Conservation (phyloP, 371 early-diverging fungal genomes). For the Capillidium heterosporum region DNA sequence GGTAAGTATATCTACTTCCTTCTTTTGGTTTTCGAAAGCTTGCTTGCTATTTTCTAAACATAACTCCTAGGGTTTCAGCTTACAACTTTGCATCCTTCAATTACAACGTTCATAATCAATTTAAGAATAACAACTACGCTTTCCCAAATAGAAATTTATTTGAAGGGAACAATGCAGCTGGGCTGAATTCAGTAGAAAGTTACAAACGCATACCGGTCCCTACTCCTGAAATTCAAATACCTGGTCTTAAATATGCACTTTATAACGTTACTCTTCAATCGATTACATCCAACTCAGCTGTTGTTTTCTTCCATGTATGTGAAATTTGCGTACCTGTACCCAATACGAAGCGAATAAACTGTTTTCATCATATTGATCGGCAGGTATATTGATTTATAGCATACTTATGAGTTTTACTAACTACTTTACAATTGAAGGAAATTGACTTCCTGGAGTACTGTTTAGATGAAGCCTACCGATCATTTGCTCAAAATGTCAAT, state of each 20-base stretch:
- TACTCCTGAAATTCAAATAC: not conserved
- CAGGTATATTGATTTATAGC: not conserved
- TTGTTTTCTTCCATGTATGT: not conserved
- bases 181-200: too few relatives aligned
- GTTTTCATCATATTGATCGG: not conserved
- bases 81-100: not conserved
- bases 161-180: too few relatives aligned
- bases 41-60: not conserved
- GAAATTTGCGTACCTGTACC: not conserved
- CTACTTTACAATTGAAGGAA: not conserved
- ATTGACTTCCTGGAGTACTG: not conserved
- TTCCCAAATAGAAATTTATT: too few relatives aligned
- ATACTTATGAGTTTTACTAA: not conserved
- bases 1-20: not conserved
- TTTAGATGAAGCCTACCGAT: not conserved
- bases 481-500: not conserved
- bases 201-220: not conserved
- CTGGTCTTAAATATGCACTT: not conserved
- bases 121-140: too few relatives aligned
- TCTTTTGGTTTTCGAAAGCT: not conserved
- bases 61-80: not conserved
- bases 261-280: not conserved
- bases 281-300: not conserved
- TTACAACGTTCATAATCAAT: not conserved
- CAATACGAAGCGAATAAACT: not conserved